Conservation (phyloP, 495 filamentous ascomycete species). For the Tuber magnatum region DNA sequence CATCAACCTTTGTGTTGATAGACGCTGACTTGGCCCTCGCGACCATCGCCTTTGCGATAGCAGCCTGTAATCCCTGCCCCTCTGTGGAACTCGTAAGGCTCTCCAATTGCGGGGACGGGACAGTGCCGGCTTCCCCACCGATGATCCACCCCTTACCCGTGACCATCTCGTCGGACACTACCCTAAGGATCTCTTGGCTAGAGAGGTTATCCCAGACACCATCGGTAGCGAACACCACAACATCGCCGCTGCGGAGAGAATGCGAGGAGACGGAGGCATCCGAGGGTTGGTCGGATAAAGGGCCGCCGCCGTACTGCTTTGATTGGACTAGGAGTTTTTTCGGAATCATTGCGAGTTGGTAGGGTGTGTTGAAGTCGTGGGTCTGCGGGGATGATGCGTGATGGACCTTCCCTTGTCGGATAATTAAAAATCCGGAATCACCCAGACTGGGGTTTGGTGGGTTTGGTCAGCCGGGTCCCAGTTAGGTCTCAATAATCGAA, state of each 20-base stretch:
- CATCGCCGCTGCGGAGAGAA: constrained; percentile 75
- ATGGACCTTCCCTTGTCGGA: constrained; percentile 75
- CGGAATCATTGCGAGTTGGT: constrained; percentile 84
- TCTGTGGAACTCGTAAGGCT: constrained; percentile 17
- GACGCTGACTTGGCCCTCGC: constrained; percentile 77
- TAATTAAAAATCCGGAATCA: constrained; percentile 87
- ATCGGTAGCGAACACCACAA: constrained; percentile 84
- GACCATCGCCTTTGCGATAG: constrained; percentile 70
- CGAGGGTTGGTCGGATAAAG: constrained; percentile 68
- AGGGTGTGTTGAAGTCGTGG: constrained; percentile 96
- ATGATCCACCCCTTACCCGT: constrained; percentile 64
- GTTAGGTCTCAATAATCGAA: not conserved
- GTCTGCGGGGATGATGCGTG: constrained; percentile 78
- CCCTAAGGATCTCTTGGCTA: constrained; percentile 72
- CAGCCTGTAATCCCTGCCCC: constrained; percentile 54
- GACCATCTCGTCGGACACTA: constrained; percentile 69
- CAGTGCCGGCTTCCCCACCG: constrained; percentile 45
- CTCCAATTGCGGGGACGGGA: constrained; percentile 23
- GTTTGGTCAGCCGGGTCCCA: constrained; percentile 19
- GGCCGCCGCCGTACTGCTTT: constrained; percentile 70
- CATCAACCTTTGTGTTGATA: constrained; percentile 66
- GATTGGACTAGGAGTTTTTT: constrained; percentile 67
- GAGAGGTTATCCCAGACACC: constrained; percentile 97
- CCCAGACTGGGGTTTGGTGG: constrained; percentile 53
- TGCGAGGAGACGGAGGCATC: constrained; percentile 76